Conservation (phyloP, 768 basidiomycete genomes). For the Agaricus sinodeliciosus region DNA sequence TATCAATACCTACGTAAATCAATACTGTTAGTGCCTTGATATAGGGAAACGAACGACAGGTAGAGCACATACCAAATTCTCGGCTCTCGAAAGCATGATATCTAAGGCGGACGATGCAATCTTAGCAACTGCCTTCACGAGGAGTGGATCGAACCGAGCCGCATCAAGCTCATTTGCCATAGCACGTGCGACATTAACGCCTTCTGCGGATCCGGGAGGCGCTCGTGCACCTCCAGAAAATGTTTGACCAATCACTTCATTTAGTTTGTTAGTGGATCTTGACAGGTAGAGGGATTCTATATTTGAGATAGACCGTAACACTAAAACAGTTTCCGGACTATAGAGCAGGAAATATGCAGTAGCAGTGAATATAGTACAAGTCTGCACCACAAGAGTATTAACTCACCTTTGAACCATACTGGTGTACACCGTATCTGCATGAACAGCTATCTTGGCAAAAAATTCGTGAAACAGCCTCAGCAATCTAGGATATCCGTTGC, state of each 20-base stretch:
- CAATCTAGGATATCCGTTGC: slow-evolving; percentile 79
- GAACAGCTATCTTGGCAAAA: slow-evolving; percentile 90
- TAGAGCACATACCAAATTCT: slow-evolving; percentile 57
- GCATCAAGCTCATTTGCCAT: slow-evolving; percentile 91
- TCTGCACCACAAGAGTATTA: neutral
- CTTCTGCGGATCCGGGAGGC: slow-evolving; percentile 73
- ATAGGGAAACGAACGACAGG: neutral
- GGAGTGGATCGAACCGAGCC: slow-evolving; percentile 86
- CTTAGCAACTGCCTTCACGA: slow-evolving; percentile 75
- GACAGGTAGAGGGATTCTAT: slow-evolving; percentile 90
- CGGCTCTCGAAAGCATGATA: slow-evolving; percentile 54
- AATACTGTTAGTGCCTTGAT: slow-evolving; percentile 2
- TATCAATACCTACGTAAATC: slow-evolving; percentile 46
- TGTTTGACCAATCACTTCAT: slow-evolving; percentile 73
- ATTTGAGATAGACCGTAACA: slow-evolving; percentile 74
- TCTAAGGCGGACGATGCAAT: slow-evolving; percentile 66
- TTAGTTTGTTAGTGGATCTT: slow-evolving; percentile 75
- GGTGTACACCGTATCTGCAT: slow-evolving; percentile 91
- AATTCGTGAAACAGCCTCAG: slow-evolving; percentile 94
- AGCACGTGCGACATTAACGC: slow-evolving; percentile 65
- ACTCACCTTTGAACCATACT: slow-evolving; percentile 75
- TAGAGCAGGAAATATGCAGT: slow-evolving; percentile 1
- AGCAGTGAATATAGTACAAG: neutral
- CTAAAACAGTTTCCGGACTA: slow-evolving; percentile 88
- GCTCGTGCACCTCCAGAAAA: slow-evolving; percentile 64